Evolutionary conservation across 169 alveolate species (phyloP).

Genomic region (Plasmodium sp.): DNA sequence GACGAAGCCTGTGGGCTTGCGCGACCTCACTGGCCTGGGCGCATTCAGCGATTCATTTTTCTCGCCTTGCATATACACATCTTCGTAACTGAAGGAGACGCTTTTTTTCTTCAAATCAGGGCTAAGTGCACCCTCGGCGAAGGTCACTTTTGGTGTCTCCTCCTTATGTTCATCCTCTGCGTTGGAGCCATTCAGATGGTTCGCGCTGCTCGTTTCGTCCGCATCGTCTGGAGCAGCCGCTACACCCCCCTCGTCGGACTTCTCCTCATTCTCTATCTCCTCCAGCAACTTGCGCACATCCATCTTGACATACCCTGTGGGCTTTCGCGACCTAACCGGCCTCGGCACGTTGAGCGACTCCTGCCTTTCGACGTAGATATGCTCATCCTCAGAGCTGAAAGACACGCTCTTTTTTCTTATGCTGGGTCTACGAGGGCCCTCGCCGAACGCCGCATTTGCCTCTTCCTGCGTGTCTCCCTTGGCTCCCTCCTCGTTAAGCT

Average conservation of each 20-base stretch:
- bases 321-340: slow-evolving; percentile 50
- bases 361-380: slow-evolving; percentile 10
- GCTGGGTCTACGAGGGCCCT: not conserved
- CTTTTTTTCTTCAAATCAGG: not conserved
- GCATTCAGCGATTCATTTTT: not conserved
- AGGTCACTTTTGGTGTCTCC: not conserved
- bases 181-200: not conserved
- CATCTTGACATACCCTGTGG: slow-evolving; percentile 51
- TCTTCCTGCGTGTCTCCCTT: not conserved
- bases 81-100: not conserved
- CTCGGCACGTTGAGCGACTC: slow-evolving; percentile 2
- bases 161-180: not conserved
- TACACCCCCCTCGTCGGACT: not conserved
- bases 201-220: not conserved
- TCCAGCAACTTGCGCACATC: slow-evolving; percentile 4
- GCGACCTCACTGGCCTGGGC: slow-evolving; percentile 6
- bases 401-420: slow-evolving; percentile 14
- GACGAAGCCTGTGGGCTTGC: slow-evolving; percentile 58
- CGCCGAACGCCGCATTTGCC: not conserved
- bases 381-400: slow-evolving; percentile 34
- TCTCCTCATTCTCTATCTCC: slow-evolving; percentile 8
- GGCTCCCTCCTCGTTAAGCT: not conserved
- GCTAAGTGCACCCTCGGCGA: not conserved
- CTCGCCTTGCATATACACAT: not conserved
- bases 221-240: not conserved